Evolutionary conservation across 1,284 basidiomycete species (phyloP), one percentile per base, ranked within the genome.

Genomic region (Leucoagaricus sp.): DNA sequence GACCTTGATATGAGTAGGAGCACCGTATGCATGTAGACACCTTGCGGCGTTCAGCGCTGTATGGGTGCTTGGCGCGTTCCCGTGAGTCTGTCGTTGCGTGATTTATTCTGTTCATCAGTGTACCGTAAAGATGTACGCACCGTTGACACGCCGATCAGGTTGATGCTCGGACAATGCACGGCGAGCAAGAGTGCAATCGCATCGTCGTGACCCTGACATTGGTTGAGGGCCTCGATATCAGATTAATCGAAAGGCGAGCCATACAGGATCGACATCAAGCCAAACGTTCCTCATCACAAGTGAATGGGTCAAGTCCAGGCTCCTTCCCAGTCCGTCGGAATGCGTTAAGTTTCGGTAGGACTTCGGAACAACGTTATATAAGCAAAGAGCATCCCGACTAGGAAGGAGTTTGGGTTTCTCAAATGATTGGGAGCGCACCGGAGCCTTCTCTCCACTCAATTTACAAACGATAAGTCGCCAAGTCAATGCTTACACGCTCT

Each of bases 151-250:
- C 92, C 92, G 3, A 93, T 70, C 13, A 94, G 79, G 31, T 79
- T 70, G 53, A 93, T 78, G 57, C 84, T 78, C 1, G 80, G 75
- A 12, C 78, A 76, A 63, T 91, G 83, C 2, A 88, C 67, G 0
- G 90, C 90, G 15, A 94, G 73, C 65, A 93, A 72, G 55, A 94
- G 86, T 1, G 91, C 91, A 4, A 85, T 86, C 4, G 89, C 91
- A 73, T 94, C 92, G 64, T 94, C 92, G 64, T 94, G 92, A 13
- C 92, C 92, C 89, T 91, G 59, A 44, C 2, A 44, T 23, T 13
- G 42, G 6, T 44, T 25, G 5, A 56, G 13, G 9, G 13, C 1
- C 38, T 17, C 15, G 48, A 26, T 46, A 15, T 19, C 7, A 17
- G n/a, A 10, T 12, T 19, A 3, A 48, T 31, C 26, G 31, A 36